Base-by-base conservation (phyloP, 768 basidiomycete genomes). In the Antrodiella citrinella region DNA sequence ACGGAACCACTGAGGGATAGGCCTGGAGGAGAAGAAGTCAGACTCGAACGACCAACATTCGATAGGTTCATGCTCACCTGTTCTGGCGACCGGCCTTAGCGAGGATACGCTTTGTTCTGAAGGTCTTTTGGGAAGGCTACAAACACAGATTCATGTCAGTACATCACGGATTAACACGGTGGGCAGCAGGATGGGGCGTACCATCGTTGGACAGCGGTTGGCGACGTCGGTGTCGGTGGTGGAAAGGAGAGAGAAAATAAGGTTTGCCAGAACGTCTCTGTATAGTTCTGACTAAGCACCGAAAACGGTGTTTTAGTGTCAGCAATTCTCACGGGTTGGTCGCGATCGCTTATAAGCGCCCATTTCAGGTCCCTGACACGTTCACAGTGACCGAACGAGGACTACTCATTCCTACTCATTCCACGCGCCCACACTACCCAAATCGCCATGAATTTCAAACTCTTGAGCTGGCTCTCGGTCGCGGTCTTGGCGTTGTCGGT, bases 1-100 rank as follows among this genome's bases (percentile, higher is more conserved):
- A 59, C 93, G 91, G 83, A 96, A 97, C 95, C 95, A 99, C 66
- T 97, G 95, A 57, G 95, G 96, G 54, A 99, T 97, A 55, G 95
- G 96, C 67, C 90, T 92, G 49, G 38, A 45, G 20, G 51, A 35
- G n/a, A n/a, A n/a, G n/a, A 26, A 25, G 20, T 12, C 10, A 45
- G 43, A 26, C 49, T 40, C 20, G 20, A 19, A 9, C 9, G 42
- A 11, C 25, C 21, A 2, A 42, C 35, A 10, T 20, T 38, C 18
- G 18, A n/a, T 38, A 38, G 18, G 21, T 5, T 43, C 41, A 10
- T 43, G n/a, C 64, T 59, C 62, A 92, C 89, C 95, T 82, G 78
- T 99, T 99, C 80, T 96, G 93, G 64, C 91, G 84, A 54, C 76
- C 70, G 54, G 91, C 91, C 81, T 98, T 99, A 67, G 95, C 92